A percentile compares a stretch with the other conserved stretches of the same genome.
Conservation (phyloP, 2,329 filamentous ascomycete species). For the Colletotrichum sp. region DNA sequence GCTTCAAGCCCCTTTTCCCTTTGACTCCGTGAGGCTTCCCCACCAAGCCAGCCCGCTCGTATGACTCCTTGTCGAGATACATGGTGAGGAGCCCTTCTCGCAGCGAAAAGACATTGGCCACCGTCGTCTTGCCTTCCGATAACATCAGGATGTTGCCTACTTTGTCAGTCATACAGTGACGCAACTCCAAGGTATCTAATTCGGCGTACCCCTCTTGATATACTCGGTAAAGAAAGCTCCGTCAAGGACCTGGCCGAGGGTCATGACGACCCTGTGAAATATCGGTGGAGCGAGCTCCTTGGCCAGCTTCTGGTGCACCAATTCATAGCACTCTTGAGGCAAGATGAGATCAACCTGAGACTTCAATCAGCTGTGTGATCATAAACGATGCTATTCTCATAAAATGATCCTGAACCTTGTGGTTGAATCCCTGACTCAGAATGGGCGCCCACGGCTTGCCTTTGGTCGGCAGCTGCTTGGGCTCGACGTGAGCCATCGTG, state of each 20-base stretch:
- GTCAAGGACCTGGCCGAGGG: conserved; percentile 73
- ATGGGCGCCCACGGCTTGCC: conserved; percentile 79
- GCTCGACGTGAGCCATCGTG: conserved; percentile 72
- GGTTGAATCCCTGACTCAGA: conserved; percentile 67
- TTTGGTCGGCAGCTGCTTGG: conserved; percentile 71
- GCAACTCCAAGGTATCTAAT: background rate
- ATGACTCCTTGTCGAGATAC: conserved; percentile 80
- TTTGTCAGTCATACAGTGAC: background rate
- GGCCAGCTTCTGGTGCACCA: conserved; percentile 58
- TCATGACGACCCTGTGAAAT: conserved; percentile 76
- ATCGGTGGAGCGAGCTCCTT: conserved; percentile 35
- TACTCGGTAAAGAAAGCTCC: conserved; percentile 83
- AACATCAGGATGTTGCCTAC: conserved; percentile 82
- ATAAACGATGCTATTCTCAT: too few relatives aligned
- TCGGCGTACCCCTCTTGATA: conserved; percentile 74
- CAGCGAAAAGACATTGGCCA: conserved; percentile 76
- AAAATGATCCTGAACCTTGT: conserved; percentile 58
- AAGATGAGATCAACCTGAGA: conserved; percentile 72
- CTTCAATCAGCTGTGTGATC: too few relatives aligned
- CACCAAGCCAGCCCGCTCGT: conserved; percentile 81
- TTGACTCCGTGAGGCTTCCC: conserved; percentile 71
- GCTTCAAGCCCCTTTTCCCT: conserved; percentile 64
- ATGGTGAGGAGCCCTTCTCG: conserved; percentile 74
- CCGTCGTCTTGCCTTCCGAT: conserved; percentile 74
- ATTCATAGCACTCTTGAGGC: conserved; percentile 65